Percentiles rank a stretch among this genome's conserved stretches.
phyloP scores from a whole-genome alignment of 306 rosid species.

The Cicer arietinum region DNA sequence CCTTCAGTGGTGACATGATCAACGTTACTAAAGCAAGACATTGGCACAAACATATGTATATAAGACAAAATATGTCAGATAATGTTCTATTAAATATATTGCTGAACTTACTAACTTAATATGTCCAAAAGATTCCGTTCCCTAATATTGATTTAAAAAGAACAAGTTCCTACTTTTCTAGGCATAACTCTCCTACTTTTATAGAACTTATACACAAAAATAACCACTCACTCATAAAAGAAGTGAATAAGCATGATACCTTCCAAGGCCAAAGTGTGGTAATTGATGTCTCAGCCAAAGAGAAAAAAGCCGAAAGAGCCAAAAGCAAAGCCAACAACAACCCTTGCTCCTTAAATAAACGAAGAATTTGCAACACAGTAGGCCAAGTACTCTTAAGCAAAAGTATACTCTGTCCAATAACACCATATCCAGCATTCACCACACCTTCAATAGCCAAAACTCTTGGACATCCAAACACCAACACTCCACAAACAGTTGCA shows the following conservation, averaged over 20 bases:
- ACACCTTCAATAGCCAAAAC: constrained; percentile 77
- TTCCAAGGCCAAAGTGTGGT: constrained; percentile 99
- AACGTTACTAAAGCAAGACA: constrained; percentile 21
- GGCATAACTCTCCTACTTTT: constrained; percentile 1
- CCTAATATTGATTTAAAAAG: neutral
- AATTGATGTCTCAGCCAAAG: constrained; percentile 99
- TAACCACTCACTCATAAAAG: constrained; percentile 15
- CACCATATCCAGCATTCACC: constrained; percentile 72
- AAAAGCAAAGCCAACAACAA: constrained; percentile 78
- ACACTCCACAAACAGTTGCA: constrained; percentile 70
- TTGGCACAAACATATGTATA: neutral
- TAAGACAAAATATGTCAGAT: neutral
- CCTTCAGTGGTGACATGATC: constrained; percentile 9
- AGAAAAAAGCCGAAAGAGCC: constrained; percentile 97
- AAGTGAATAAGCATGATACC: constrained; percentile 52
- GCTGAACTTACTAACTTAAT: constrained; percentile 2
- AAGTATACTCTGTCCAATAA: constrained; percentile 71
- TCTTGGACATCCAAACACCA: constrained; percentile 64
- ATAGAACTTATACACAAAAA: constrained; percentile 16
- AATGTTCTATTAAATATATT: constrained; percentile 18
- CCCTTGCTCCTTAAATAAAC: constrained; percentile 91
- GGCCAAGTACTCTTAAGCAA: constrained; percentile 87
- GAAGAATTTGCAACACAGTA: constrained; percentile 69
- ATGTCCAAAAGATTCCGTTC: neutral
- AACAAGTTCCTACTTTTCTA: constrained; percentile 4